These are phyloP conservation scores for Picea glauca DNA, from an alignment of 75 land plant species.

Conservation along the genomic window DNA sequence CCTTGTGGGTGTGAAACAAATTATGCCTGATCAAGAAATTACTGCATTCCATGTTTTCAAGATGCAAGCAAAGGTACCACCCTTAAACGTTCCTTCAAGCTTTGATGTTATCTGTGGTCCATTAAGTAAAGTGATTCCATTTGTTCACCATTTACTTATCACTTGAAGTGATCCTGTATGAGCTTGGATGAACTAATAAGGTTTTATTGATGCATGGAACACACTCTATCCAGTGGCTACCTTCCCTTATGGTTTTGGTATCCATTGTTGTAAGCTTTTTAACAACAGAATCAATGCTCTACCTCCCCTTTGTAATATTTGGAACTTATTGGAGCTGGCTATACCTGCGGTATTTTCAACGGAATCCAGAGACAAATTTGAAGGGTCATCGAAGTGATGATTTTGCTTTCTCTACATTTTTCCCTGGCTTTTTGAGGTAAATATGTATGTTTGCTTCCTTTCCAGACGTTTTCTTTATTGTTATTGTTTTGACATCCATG, in stretches of 20 bases:
- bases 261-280: conserved; percentile 51
- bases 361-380: conserved; percentile 39
- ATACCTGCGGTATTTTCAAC: conserved; percentile 45
- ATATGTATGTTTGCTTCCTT: not conserved
- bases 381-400: conserved; percentile 66
- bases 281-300: conserved; percentile 37
- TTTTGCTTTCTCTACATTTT: conserved; percentile 87
- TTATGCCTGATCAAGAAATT: conserved; percentile 83
- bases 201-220: not conserved
- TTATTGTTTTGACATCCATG: too few species aligned
- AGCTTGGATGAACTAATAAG: not conserved
- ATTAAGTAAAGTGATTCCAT: not conserved
- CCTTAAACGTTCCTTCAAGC: not conserved
- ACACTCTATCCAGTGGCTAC: conserved; percentile 73
- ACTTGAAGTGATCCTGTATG: not conserved
- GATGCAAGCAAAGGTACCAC: conserved; percentile 80
- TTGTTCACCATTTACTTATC: not conserved
- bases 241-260: conserved; percentile 58
- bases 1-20: conserved; percentile 91
- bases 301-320: conserved; percentile 77
- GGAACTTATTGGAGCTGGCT: conserved; percentile 77
- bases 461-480: too few species aligned
- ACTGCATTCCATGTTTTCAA: conserved; percentile 29
- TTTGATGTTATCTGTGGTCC: too few species aligned
- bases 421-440: conserved; percentile 77